phyloP scores from a whole-genome alignment of 306 rosid genomes.

The Rubus idaeus region DNA sequence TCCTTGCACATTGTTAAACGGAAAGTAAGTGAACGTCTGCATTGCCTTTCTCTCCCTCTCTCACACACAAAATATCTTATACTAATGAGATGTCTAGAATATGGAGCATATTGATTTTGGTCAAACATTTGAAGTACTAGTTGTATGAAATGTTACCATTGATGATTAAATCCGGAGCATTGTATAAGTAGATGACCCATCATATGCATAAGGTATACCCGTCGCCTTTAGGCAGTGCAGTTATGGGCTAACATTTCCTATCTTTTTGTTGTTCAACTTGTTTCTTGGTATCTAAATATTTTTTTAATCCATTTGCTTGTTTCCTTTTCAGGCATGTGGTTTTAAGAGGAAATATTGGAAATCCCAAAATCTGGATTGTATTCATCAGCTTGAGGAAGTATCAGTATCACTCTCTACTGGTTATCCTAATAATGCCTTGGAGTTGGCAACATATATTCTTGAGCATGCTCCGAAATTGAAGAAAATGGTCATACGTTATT shows the following conservation, averaged over 20 bases:
- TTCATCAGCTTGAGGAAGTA: conserved; percentile 1
- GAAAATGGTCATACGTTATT: conserved; percentile 5
- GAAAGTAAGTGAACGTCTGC: not conserved
- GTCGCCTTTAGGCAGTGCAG: not conserved
- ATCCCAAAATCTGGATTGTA: not conserved
- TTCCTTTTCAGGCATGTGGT: not conserved
- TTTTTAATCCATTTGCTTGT: not conserved
- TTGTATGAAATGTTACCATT: no score
- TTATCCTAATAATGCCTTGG: not conserved
- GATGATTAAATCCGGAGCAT: not conserved
- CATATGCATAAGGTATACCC: not conserved
- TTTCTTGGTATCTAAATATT: not conserved
- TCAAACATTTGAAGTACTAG: not conserved
- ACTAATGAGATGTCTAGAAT: not conserved
- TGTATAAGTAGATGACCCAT: not conserved
- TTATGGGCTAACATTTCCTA: not conserved
- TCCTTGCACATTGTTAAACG: not conserved
- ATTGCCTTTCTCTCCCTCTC: not conserved
- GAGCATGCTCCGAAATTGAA: conserved; percentile 11
- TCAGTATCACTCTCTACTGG: not conserved
- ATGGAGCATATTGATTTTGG: not conserved
- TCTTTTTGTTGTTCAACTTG: not conserved
- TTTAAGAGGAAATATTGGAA: conserved; percentile 2
- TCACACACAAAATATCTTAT: not conserved
- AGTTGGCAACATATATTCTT: not conserved